A percentile compares a stretch with the other conserved stretches of the same genome.
Conservation (phyloP, 306 rosid species). For the Hippophae rhamnoides region DNA sequence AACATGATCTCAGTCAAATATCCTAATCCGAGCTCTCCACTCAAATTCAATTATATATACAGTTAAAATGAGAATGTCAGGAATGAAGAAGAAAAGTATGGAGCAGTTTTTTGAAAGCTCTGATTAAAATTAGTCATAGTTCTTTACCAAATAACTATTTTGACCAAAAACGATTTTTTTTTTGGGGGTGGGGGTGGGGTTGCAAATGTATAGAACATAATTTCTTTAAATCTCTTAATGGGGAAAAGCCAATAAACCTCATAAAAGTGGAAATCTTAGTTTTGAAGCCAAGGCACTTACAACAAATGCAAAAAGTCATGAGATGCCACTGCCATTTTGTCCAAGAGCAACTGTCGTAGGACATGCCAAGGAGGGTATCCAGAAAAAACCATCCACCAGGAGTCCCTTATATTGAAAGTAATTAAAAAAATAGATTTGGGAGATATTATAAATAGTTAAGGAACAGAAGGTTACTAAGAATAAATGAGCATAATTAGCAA, state of each 20-base stretch:
- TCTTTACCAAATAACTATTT: too few relatives aligned
- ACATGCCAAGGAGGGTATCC: constrained; percentile 98
- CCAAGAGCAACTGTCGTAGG: constrained; percentile 82
- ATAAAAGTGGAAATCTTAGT: constrained; percentile 4
- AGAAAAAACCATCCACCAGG: constrained; percentile 92
- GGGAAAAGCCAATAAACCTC: neutral
- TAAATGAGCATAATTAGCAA: neutral
- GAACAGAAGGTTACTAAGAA: constrained; percentile 8
- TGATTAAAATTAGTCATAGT: too few relatives aligned
- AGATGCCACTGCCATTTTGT: constrained; percentile 78
- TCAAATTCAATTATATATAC: too few relatives aligned
- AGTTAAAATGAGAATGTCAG: too few relatives aligned
- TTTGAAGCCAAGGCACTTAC: constrained; percentile 40
- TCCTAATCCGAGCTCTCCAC: too few relatives aligned
- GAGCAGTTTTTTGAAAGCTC: too few relatives aligned
- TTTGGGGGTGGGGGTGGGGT: too few relatives aligned
- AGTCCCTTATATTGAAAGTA: constrained; percentile 57
- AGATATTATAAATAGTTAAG: neutral
- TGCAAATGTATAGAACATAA: too few relatives aligned
- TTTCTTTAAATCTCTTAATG: neutral
- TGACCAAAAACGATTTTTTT: too few relatives aligned
- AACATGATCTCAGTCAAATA: too few relatives aligned
- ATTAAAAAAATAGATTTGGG: neutral
- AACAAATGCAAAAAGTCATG: constrained; percentile 94
- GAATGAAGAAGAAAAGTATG: too few relatives aligned